Percentiles rank a stretch among this genome's conserved stretches.
Evolutionary conservation across 2,329 filamentous ascomycete species (phyloP).

Genomic region (Neofusicoccum parvum): DNA sequence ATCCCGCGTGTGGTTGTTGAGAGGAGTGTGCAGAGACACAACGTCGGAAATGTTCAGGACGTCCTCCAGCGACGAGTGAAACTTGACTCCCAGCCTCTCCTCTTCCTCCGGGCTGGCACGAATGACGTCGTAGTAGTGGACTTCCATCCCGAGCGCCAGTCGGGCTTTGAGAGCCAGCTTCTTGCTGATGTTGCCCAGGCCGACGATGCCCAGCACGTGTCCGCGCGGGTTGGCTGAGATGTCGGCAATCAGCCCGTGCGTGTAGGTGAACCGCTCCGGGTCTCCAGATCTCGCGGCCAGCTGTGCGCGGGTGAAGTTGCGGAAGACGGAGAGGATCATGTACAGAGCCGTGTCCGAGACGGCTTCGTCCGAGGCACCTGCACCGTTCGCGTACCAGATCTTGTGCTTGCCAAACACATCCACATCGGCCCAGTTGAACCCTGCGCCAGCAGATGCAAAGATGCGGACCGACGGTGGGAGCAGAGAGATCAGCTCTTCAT

Average conservation of each 20-base stretch:
- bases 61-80: slow-evolving; percentile 30
- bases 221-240: slow-evolving; percentile 22
- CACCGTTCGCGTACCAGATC: slow-evolving; percentile 46
- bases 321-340: slow-evolving; percentile 40
- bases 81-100: slow-evolving; percentile 32
- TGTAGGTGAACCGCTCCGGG: slow-evolving; percentile 18
- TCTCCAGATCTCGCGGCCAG: slow-evolving; percentile 23
- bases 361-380: slow-evolving; percentile 47
- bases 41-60: slow-evolving; percentile 38
- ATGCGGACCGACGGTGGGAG: slow-evolving; percentile 23
- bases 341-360: slow-evolving; percentile 48
- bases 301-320: slow-evolving; percentile 24
- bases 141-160: slow-evolving; percentile 23
- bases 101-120: slow-evolving; percentile 31
- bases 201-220: slow-evolving; percentile 24
- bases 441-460: slow-evolving; percentile 25
- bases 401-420: slow-evolving; percentile 19
- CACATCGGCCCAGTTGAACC: slow-evolving; percentile 27
- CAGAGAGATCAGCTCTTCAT: slow-evolving; percentile 23
- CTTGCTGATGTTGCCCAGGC: slow-evolving; percentile 37
- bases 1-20: slow-evolving; percentile 36
- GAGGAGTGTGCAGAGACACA: slow-evolving; percentile 38
- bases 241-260: slow-evolving; percentile 21
- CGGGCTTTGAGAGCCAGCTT: slow-evolving; percentile 31
- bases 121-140: slow-evolving; percentile 25